A percentile compares a stretch with the other conserved stretches of the same genome.
Conservation (phyloP, 2,329 filamentous ascomycete genomes). For the Blastomyces silverae region DNA sequence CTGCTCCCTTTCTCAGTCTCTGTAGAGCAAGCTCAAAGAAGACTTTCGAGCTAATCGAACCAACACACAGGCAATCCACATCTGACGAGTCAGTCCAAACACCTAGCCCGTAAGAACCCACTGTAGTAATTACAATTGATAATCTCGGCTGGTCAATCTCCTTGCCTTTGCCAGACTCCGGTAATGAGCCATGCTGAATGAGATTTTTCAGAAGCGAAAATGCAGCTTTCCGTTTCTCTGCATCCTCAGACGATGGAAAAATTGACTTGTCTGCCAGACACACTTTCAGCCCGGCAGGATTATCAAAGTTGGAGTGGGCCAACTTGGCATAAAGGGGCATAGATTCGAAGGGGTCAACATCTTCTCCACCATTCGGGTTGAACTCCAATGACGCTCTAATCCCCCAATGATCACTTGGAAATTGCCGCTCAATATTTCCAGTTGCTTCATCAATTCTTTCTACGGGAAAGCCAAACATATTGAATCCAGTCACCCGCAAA, state of each 20-base stretch:
- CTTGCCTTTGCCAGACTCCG: constrained; percentile 24
- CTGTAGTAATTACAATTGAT: constrained; percentile 51
- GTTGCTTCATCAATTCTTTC: constrained; percentile 16
- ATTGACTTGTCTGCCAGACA: constrained; percentile 37
- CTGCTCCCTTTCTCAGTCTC: constrained; percentile 46
- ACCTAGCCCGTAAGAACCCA: constrained; percentile 60
- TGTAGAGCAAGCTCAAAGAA: constrained; percentile 57
- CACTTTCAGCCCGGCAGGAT: constrained; percentile 31
- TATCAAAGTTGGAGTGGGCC: constrained; percentile 1
- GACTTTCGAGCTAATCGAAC: constrained; percentile 52
- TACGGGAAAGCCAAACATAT: constrained; percentile 50
- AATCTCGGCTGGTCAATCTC: constrained; percentile 20
- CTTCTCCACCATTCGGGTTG: neutral
- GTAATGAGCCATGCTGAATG: constrained; percentile 33
- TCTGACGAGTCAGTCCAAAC: constrained; percentile 57
- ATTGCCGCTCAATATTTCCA: constrained; percentile 17
- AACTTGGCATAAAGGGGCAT: neutral
- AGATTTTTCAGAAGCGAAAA: constrained; percentile 43
- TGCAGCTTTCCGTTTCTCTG: constrained; percentile 38
- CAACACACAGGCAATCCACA: constrained; percentile 60
- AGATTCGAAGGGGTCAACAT: neutral
- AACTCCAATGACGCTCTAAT: constrained; percentile 18
- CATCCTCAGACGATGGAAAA: constrained; percentile 47
- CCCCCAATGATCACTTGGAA: constrained; percentile 33
- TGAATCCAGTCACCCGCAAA: constrained; percentile 45